Conservation (phyloP, 2,329 filamentous ascomycete species). For the Fusarium beomiforme region DNA sequence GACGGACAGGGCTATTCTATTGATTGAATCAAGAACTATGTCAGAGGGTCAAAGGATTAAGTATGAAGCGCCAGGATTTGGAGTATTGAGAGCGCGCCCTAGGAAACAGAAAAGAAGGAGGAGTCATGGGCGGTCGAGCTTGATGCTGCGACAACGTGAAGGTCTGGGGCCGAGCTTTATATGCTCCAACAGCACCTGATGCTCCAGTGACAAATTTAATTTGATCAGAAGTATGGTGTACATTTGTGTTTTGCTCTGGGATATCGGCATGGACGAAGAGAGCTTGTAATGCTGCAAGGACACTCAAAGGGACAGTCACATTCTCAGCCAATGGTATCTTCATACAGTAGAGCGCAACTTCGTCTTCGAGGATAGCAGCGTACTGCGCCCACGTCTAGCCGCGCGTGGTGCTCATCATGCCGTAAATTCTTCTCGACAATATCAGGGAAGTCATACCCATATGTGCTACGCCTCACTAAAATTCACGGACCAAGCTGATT, state of each 20-base stretch:
- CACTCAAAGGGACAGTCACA: constrained; percentile 48
- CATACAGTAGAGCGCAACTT: constrained; percentile 46
- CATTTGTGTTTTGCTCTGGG: constrained; percentile 3
- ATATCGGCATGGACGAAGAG: constrained; percentile 41
- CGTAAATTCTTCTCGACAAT: constrained; percentile 42
- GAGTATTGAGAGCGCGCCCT: constrained; percentile 42
- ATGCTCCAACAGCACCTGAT: constrained; percentile 50
- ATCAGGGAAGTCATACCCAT: constrained; percentile 24
- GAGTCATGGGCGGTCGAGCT: constrained; percentile 32
- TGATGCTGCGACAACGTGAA: constrained; percentile 45
- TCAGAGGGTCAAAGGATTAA: no score
- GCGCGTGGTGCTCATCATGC: constrained; percentile 35
- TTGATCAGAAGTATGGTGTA: not conserved
- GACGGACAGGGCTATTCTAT: constrained; percentile 40
- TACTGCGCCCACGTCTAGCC: constrained; percentile 41
- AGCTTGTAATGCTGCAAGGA: constrained; percentile 50
- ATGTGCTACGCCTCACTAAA: constrained; percentile 16
- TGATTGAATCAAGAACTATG: constrained; percentile 47
- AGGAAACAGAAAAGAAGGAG: constrained; percentile 25
- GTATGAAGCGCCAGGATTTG: no score
- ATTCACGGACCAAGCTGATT: constrained; percentile 27
- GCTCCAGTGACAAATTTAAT: constrained; percentile 48
- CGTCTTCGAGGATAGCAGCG: constrained; percentile 29
- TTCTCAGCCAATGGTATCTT: constrained; percentile 44
- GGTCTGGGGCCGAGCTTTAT: constrained; percentile 48